A percentile compares a stretch with the other conserved stretches of the same genome.
Evolutionary conservation across 2,329 filamentous ascomycete species (phyloP).

Genomic region (Pseudocercospora eumusae): DNA sequence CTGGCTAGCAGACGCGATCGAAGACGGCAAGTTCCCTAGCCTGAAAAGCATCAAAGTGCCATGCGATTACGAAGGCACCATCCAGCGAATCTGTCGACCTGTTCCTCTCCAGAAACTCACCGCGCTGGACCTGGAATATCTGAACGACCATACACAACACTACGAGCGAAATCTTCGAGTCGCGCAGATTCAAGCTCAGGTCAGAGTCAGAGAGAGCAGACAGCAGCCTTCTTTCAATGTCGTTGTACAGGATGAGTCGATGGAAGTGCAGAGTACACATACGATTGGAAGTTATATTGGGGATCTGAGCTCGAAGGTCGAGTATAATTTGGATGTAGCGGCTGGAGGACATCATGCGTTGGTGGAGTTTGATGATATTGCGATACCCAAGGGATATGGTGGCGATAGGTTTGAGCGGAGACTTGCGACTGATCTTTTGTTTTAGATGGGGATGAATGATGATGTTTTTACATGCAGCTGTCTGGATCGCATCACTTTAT

Average conservation of each 20-base stretch:
- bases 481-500: no score
- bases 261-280: conserved; percentile 56
- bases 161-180: conserved; percentile 36
- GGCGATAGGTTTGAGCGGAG: conserved; percentile 8
- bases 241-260: conserved; percentile 53
- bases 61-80: conserved; percentile 67
- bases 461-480: not conserved
- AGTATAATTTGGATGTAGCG: conserved; percentile 63
- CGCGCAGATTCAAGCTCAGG: conserved; percentile 65
- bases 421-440: conserved; percentile 9
- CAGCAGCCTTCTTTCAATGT: conserved; percentile 59
- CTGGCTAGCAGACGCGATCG: conserved; percentile 65
- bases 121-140: conserved; percentile 43
- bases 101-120: conserved; percentile 57
- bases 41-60: conserved; percentile 64
- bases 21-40: conserved; percentile 62
- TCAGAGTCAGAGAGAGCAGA: conserved; percentile 62
- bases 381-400: conserved; percentile 17
- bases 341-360: conserved; percentile 27
- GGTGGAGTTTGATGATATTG: conserved; percentile 29
- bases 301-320: conserved; percentile 58
- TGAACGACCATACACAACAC: conserved; percentile 13
- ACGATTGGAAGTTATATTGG: conserved; percentile 65
- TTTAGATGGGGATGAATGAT: conserved; percentile 2
- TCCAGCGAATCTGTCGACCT: conserved; percentile 70